These are phyloP conservation scores for Scytalidium lignicola DNA, from an alignment of 2,329 filamentous ascomycete species.

Conservation along the genomic window DNA sequence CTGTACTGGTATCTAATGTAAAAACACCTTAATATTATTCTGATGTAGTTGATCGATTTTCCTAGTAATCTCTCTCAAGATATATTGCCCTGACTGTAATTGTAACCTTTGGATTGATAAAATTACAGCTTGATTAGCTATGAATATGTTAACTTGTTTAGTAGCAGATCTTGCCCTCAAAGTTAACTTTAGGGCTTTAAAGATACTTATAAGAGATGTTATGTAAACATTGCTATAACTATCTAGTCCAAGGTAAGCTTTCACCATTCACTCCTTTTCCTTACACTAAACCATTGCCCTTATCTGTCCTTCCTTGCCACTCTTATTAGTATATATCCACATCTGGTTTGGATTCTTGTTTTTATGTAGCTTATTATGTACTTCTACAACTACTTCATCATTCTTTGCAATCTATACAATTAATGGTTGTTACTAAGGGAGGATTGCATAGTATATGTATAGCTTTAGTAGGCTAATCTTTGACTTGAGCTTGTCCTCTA, in stretches of 20 bases:
- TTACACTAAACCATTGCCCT: constrained; percentile 17
- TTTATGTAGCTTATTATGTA: constrained; percentile 2
- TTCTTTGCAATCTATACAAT: constrained; percentile 1
- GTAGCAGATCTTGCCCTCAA: constrained; percentile 11
- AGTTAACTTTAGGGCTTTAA: no score
- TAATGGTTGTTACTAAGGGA: constrained; percentile 4
- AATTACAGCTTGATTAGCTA: no score
- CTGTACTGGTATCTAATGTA: no score
- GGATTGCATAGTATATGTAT: not conserved
- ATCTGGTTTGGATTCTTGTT: not conserved
- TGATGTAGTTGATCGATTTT: no score
- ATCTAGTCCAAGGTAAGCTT: no score
- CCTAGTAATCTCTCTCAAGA: no score
- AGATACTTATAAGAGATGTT: no score
- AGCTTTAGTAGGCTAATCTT: not conserved
- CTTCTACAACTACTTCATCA: constrained; percentile 4
- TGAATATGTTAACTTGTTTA: no score
- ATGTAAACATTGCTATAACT: not conserved
- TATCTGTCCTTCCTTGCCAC: constrained; percentile 23
- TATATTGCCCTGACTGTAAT: not conserved
- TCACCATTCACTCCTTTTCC: no score
- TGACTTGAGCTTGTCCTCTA: not conserved
- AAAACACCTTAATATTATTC: no score
- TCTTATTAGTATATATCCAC: constrained; percentile 14
- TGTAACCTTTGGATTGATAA: no score